Percentiles rank a stretch among this genome's conserved stretches.
Conservation (phyloP, 2,329 filamentous ascomycete species). For the Aplosporella prunicola region DNA sequence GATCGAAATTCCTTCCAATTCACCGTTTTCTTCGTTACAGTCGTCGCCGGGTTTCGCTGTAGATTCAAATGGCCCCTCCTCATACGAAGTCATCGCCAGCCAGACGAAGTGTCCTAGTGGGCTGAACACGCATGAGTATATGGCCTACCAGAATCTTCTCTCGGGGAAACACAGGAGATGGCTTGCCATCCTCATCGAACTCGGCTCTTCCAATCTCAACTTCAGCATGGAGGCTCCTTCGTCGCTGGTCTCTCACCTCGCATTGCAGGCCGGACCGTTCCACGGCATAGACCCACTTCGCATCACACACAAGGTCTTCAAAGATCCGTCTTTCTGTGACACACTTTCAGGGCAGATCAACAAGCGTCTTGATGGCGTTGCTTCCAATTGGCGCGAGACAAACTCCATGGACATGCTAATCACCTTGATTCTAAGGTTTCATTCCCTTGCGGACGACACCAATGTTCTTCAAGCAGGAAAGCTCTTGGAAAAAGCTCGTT, state of each 20-base stretch:
- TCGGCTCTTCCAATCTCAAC: slow-evolving; percentile 48
- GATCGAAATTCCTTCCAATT: slow-evolving; percentile 28
- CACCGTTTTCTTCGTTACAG: slow-evolving; percentile 28
- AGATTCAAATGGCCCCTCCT: slow-evolving; percentile 35
- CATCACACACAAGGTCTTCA: slow-evolving; percentile 41
- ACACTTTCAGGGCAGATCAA: slow-evolving; percentile 41
- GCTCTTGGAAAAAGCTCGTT: slow-evolving; percentile 36
- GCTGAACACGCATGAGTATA: slow-evolving; percentile 44
- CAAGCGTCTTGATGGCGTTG: slow-evolving; percentile 38
- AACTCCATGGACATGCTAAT: slow-evolving; percentile 51
- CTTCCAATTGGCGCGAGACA: slow-evolving; percentile 49
- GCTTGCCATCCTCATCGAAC: slow-evolving; percentile 40
- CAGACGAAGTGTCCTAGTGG: slow-evolving; percentile 40
- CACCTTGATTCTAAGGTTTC: slow-evolving; percentile 38
- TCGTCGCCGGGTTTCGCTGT: slow-evolving; percentile 19
- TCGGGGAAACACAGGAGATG: slow-evolving; percentile 40
- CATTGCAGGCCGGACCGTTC: slow-evolving; percentile 47
- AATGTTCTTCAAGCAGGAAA: slow-evolving; percentile 9
- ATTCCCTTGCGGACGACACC: slow-evolving; percentile 19
- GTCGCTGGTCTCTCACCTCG: slow-evolving; percentile 42
- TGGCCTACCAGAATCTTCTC: slow-evolving; percentile 41
- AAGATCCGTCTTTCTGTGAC: slow-evolving; percentile 41
- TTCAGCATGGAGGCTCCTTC: slow-evolving; percentile 47
- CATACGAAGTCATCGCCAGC: slow-evolving; percentile 45
- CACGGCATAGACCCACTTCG: slow-evolving; percentile 27